These are phyloP conservation scores for Zasmidium angulare DNA, from an alignment of 2,329 filamentous ascomycete species.

Conservation along the genomic window DNA sequence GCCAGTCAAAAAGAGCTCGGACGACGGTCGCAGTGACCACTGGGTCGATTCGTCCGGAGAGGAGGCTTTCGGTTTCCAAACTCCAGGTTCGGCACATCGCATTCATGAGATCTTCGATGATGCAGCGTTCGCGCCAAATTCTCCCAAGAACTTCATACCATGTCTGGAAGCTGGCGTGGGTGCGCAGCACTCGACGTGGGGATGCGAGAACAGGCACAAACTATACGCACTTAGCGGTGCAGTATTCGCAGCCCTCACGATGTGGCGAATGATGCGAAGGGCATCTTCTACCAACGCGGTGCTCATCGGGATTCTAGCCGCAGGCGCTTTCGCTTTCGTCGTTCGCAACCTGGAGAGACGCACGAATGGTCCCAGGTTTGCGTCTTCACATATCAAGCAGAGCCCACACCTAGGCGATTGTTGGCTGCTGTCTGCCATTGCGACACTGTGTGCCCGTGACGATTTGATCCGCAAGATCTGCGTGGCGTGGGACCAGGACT, in stretches of 20 bases:
- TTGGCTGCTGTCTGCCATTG: slow-evolving; percentile 78
- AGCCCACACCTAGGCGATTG: slow-evolving; percentile 73
- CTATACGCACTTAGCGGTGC: too few species aligned
- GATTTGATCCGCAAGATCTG: slow-evolving; percentile 72
- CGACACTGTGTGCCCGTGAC: slow-evolving; percentile 70
- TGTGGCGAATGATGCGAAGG: background rate
- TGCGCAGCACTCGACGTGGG: too few species aligned
- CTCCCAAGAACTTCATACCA: background rate
- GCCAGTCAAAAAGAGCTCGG: too few species aligned
- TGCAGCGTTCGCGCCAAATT: background rate
- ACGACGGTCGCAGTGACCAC: too few species aligned
- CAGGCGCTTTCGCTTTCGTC: background rate
- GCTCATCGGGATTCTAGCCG: background rate
- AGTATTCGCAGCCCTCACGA: too few species aligned
- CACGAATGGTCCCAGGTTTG: slow-evolving; percentile 41
- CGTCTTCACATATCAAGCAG: slow-evolving; percentile 73
- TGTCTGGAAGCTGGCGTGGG: background rate
- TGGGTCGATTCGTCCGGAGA: too few species aligned
- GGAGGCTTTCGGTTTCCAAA: too few species aligned
- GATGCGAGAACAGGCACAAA: too few species aligned
- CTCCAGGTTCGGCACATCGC: background rate
- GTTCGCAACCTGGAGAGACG: background rate
- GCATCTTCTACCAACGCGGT: background rate
- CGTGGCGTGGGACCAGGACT: slow-evolving; percentile 66
- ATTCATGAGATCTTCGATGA: background rate